These are phyloP conservation scores for Lasiosphaeria hispida DNA, from an alignment of 495 filamentous ascomycete species.

Conservation along the genomic window DNA sequence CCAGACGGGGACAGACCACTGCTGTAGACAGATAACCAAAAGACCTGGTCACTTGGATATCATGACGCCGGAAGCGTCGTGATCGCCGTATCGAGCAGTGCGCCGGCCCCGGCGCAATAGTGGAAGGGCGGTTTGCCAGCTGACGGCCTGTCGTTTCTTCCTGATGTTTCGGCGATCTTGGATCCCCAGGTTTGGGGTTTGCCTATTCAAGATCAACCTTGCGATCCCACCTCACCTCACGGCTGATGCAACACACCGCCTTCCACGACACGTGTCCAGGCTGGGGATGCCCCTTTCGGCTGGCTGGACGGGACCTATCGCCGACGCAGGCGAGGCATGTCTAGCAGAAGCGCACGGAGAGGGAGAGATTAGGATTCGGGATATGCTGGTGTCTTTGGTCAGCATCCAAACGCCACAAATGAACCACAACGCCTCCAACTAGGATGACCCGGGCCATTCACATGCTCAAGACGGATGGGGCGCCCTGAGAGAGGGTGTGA, in stretches of 20 bases:
- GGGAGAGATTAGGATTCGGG: background rate
- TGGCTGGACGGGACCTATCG: constrained; percentile 1
- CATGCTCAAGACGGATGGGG: constrained; percentile 4
- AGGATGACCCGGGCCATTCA: constrained; percentile 14
- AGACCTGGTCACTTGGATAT: too few species aligned
- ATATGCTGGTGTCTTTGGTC: background rate
- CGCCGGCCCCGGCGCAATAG: too few species aligned
- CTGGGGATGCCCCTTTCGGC: background rate
- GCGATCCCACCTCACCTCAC: too few species aligned
- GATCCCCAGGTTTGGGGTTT: too few species aligned
- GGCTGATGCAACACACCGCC: background rate
- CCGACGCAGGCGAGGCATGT: background rate
- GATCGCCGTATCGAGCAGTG: too few species aligned
- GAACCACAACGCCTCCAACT: background rate
- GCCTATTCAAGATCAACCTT: too few species aligned
- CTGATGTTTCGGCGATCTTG: too few species aligned
- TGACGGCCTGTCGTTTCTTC: too few species aligned
- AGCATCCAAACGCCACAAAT: constrained; percentile 3
- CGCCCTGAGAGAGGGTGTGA: background rate
- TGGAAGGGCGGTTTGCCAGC: too few species aligned
- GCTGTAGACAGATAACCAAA: too few species aligned
- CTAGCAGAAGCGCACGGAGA: background rate
- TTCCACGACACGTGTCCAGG: background rate
- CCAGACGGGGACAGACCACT: too few species aligned
- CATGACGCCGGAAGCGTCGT: too few species aligned